Evolutionary conservation across 2,329 filamentous ascomycete genomes (phyloP).

Genomic region (Pseudocercospora fuligena): DNA sequence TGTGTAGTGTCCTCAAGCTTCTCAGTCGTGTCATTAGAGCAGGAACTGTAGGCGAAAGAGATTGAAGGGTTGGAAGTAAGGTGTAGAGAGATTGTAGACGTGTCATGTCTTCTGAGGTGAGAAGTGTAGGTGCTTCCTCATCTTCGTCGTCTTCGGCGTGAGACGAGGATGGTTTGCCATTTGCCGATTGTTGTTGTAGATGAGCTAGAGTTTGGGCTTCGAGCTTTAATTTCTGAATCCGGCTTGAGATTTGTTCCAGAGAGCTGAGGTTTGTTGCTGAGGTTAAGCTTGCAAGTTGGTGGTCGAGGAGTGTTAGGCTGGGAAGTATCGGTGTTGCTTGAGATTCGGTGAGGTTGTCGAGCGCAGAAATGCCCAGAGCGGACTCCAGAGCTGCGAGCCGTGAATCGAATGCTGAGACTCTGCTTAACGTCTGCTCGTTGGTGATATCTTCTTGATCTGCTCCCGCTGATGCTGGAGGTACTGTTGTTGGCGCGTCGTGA

Average conservation of each 20-base stretch:
- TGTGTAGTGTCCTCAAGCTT: slow-evolving; percentile 82
- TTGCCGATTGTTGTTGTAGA: slow-evolving; percentile 29
- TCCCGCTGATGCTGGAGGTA: slow-evolving; percentile 13
- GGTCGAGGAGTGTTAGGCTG: slow-evolving; percentile 78
- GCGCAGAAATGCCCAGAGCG: slow-evolving; percentile 75
- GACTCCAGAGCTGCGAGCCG: slow-evolving; percentile 80
- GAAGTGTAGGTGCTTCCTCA: slow-evolving; percentile 38
- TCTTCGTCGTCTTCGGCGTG: slow-evolving; percentile 37
- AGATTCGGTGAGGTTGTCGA: slow-evolving; percentile 65
- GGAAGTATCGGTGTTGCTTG: slow-evolving; percentile 73
- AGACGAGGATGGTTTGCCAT: slow-evolving; percentile 6
- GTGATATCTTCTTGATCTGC: slow-evolving; percentile 12
- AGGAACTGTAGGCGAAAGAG: slow-evolving; percentile 80
- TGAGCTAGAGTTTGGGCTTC: slow-evolving; percentile 76
- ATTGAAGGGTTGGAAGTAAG: slow-evolving; percentile 85
- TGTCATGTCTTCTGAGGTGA: slow-evolving; percentile 68
- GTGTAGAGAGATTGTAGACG: slow-evolving; percentile 94
- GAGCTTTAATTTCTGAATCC: slow-evolving; percentile 44
- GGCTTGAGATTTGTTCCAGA: slow-evolving; percentile 61
- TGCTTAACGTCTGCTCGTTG: slow-evolving; percentile 68
- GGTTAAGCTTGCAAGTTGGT: slow-evolving; percentile 73
- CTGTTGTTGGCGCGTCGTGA: slow-evolving; percentile 28
- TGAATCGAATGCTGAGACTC: slow-evolving; percentile 85
- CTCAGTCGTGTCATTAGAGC: slow-evolving; percentile 82
- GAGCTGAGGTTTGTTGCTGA: slow-evolving; percentile 73